Base-by-base conservation (phyloP, 2,329 filamentous ascomycete species). In the Hypomyces rosellus region DNA sequence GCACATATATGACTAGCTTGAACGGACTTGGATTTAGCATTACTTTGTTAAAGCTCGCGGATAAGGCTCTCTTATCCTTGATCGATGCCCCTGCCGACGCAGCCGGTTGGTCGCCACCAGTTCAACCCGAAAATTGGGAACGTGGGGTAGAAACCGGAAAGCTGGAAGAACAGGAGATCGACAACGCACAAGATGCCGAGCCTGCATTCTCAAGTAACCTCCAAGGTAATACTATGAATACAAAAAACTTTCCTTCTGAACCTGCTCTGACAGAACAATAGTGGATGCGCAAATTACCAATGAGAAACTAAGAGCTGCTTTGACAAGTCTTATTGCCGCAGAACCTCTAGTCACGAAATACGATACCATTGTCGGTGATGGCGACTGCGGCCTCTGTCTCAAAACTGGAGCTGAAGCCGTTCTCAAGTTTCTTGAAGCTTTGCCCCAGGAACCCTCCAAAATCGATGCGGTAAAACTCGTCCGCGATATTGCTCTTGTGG, bases 11-110 rank as follows among this genome's bases (percentile, higher is more conserved):
- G 75, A 88, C 85, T 16, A 86, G 82, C 55, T 66, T 89, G 54
- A 88, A 89, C 57, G 84, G 83, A 1, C 71, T 86, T 8, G 85
- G 85, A 5, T 88, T 89, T 69, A 86, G 82, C 55, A 78, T 87
- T 52, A 84, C 82, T 2, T 62, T 56, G 20, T 45, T 54, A n/a
- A 54, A 56, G 34, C 46, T 56, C 9, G 42, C 44, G 2, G 54
- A 54, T 20, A 84, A 80, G 62, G 70, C 85, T 9, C 76, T 87
- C 67, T 66, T 88, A 8, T 77, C 86, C 52, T 72, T 88, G 38
- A 70, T 89, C 9, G 85, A 88, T 64, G 81, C 81, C 4, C 81
- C 84, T 2, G 78, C 80, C 2, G 82, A 87, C 63, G 83, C 82
- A 1, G 74, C 78, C 39, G 85, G 84, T 37, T 88, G 85, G 85